Conservation (phyloP, 1,139 yeast genomes). For the Martiniozyma asiatica region DNA sequence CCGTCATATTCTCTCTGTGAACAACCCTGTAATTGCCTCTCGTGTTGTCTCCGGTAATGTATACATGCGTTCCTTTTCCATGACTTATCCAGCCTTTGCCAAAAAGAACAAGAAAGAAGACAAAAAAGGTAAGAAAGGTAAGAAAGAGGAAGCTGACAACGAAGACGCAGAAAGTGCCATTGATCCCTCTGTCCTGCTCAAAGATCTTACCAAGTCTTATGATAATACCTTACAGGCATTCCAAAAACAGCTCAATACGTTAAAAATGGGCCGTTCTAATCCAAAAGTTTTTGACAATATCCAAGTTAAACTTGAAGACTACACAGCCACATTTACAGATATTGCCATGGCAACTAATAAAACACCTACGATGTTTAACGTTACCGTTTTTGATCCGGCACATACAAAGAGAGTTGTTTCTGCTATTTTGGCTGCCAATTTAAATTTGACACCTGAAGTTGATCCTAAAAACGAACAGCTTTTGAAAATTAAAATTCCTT, state of each 20-base stretch:
- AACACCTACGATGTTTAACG: constrained; percentile 41
- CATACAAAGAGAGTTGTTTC: constrained; percentile 59
- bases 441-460: constrained; percentile 70
- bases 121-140: constrained; percentile 9
- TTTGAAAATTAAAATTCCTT: constrained; percentile 64
- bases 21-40: no score
- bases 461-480: constrained; percentile 65
- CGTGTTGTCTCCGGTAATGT: no score
- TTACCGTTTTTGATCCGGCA: constrained; percentile 77
- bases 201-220: constrained; percentile 35
- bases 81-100: constrained; percentile 6
- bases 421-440: constrained; percentile 52
- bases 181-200: constrained; percentile 25
- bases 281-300: constrained; percentile 56
- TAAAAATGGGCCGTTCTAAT: constrained; percentile 57
- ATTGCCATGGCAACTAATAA: constrained; percentile 70
- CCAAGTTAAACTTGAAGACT: constrained; percentile 36
- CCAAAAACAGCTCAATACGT: constrained; percentile 43
- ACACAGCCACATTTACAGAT: constrained; percentile 38
- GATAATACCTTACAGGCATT: constrained; percentile 40
- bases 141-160: constrained; percentile 20
- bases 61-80: constrained; percentile 9
- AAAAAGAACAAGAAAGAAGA: constrained; percentile 7
- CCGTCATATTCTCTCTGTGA: no score
- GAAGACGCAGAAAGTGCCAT: no score